Evolutionary conservation across 768 basidiomycete species (phyloP), one percentile per base, ranked within the genome.

Genomic region (Suillus decipiens): DNA sequence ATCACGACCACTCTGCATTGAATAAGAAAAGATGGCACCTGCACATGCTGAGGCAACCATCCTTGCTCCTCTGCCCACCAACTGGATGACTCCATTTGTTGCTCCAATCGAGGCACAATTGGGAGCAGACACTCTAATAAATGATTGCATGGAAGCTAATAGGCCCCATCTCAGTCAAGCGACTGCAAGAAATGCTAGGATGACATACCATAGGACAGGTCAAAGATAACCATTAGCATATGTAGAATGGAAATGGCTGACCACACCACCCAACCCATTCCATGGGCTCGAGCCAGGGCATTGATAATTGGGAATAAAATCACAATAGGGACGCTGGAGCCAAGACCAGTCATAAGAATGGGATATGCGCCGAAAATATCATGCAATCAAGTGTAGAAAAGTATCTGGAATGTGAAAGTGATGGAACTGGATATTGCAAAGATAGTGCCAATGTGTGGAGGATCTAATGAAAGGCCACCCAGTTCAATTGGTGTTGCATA

Each of bases 341-440:
- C 14, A 56, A 75, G 65, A 37, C 74, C 70, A 14, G 70, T 54
- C 28, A 70, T 67, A 36, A 77, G 71, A 7, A 80, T 31, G 12
- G 31, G 65, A 63, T 73, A 73, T 19, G 87, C 81, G 3, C 91
- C 91, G 60, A 81, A 83, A 8, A 76, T 74, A 43, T 84, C 80
- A 60, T 87, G 79, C 28, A 88, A 74, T 39, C 69, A 73, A 24
- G 87, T 80, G 67, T 90, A 92, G 76, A 84, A 85, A 57, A 86
- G 76, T n/a, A 85, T 76, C 71, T 90, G 87, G 66, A 89, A 76
- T 14, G 83, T 4, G 15, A 76, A 47, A 3, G 77, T 77, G 22
- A 12, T 12, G 12, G 24, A 47, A 24, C 22, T 22, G 41, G 68
- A 59, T 15, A 64, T 31, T 0, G 69, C 68, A 36, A 77, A 43